Evolutionary conservation across 495 filamentous ascomycete genomes (phyloP).

Genomic region (Daldinia caldariorum): DNA sequence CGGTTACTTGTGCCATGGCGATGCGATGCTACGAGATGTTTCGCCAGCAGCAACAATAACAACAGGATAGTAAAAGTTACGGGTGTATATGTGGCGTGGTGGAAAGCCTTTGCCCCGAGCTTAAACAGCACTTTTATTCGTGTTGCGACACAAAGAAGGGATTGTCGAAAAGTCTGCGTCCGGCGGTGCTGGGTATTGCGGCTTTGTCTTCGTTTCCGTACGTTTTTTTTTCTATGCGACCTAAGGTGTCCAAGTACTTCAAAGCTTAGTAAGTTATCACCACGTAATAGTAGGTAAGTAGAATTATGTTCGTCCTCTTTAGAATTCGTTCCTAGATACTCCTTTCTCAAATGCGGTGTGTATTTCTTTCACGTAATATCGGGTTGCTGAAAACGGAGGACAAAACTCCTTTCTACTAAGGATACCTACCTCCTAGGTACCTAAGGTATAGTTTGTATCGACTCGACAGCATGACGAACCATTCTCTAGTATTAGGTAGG

Average conservation of each 20-base stretch:
- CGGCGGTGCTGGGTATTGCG: slow-evolving; percentile 11
- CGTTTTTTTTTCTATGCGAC: no score
- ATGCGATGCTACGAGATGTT: background rate
- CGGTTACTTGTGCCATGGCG: slow-evolving; percentile 7
- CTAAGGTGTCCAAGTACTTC: background rate
- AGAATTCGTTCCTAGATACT: slow-evolving; percentile 11
- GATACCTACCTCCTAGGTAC: no score
- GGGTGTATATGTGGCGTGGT: background rate
- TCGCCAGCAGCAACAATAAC: background rate
- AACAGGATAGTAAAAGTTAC: background rate
- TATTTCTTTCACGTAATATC: slow-evolving; percentile 10
- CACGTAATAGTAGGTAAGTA: background rate
- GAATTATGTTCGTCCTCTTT: background rate
- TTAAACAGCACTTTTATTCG: slow-evolving; percentile 27
- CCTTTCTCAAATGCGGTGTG: slow-evolving; percentile 22
- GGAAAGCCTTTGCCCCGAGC: slow-evolving; percentile 17
- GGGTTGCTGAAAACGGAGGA: slow-evolving; percentile 29
- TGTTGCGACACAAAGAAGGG: slow-evolving; percentile 30
- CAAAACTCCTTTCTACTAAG: background rate
- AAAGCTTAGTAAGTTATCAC: background rate
- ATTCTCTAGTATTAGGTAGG: background rate
- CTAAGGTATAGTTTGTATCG: background rate
- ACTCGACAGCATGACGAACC: background rate
- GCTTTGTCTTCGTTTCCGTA: slow-evolving; percentile 29
- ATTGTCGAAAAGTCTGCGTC: slow-evolving; percentile 10